Percentiles rank a stretch among this genome's conserved stretches.
phyloP scores from a whole-genome alignment of 805 yeast species.

The Saturnispora gosingensis region DNA sequence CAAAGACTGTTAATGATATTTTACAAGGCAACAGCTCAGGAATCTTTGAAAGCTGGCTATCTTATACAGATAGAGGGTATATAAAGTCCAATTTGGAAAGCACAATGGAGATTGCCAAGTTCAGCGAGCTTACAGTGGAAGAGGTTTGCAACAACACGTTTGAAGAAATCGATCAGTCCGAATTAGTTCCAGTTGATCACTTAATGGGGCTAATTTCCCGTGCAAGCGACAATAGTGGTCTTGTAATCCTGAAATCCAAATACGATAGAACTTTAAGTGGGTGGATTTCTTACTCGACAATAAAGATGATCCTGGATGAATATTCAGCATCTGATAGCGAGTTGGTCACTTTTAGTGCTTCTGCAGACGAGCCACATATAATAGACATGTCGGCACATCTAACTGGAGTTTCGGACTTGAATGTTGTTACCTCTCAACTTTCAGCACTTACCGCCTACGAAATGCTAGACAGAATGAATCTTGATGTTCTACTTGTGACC shows the following conservation, averaged over 20 bases:
- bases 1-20: conserved; percentile 64
- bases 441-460: conserved; percentile 3
- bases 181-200: background rate
- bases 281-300: background rate
- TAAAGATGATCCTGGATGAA: background rate
- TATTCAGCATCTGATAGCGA: background rate
- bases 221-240: background rate
- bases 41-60: conserved; percentile 55
- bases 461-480: conserved; percentile 4
- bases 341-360: background rate
- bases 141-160: background rate
- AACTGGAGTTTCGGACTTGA: background rate
- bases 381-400: background rate
- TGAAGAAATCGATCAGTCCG: background rate
- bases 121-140: conserved; percentile 1
- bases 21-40: conserved; percentile 39
- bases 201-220: background rate
- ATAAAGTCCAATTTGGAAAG: conserved; percentile 32
- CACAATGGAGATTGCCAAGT: conserved; percentile 5
- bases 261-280: background rate
- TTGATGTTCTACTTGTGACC: background rate
- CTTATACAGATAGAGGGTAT: conserved; percentile 32
- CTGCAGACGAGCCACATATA: background rate
- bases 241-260: conserved; percentile 3
- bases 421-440: background rate